These are phyloP conservation scores for Leishmania martiniquensis DNA, from an alignment of 208 protist species.

Conservation along the genomic window DNA sequence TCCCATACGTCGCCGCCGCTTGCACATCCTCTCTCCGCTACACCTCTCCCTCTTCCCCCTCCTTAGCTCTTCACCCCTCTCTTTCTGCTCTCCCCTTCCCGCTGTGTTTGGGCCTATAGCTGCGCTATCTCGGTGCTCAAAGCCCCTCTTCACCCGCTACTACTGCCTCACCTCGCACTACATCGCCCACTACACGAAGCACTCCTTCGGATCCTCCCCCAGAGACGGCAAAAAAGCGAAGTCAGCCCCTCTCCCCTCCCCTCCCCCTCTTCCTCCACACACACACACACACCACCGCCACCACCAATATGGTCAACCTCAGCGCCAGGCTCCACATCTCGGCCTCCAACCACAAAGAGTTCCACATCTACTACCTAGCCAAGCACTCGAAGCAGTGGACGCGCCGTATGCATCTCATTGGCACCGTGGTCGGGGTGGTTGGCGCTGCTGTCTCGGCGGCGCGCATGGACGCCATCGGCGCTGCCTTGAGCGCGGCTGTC, in stretches of 20 bases:
- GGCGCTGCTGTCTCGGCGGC: conserved; percentile 24
- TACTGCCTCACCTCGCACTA: neutral
- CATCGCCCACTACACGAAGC: no score
- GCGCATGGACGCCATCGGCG: conserved; percentile 19
- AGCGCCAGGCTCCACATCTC: conserved; percentile 45
- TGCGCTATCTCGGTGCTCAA: neutral
- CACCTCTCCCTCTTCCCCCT: neutral
- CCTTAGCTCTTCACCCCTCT: neutral
- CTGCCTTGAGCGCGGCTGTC: conserved; percentile 11
- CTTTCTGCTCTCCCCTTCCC: neutral
- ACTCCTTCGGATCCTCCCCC: no score
- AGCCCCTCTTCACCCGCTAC: neutral
- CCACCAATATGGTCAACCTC: conserved; percentile 58
- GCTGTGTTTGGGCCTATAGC: neutral
- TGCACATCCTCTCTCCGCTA: no score
- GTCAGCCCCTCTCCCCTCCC: neutral
- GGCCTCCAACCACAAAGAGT: conserved; percentile 58
- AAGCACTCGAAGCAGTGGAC: conserved; percentile 59
- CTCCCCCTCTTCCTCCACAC: neutral
- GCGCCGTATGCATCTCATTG: conserved; percentile 54
- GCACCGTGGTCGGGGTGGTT: conserved; percentile 38
- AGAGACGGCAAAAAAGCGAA: no score
- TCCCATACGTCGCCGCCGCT: no score
- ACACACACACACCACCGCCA: neutral
- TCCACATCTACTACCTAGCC: conserved; percentile 60